Conservation (phyloP, 1,284 basidiomycete genomes). For the Trichosporon asahii region DNA sequence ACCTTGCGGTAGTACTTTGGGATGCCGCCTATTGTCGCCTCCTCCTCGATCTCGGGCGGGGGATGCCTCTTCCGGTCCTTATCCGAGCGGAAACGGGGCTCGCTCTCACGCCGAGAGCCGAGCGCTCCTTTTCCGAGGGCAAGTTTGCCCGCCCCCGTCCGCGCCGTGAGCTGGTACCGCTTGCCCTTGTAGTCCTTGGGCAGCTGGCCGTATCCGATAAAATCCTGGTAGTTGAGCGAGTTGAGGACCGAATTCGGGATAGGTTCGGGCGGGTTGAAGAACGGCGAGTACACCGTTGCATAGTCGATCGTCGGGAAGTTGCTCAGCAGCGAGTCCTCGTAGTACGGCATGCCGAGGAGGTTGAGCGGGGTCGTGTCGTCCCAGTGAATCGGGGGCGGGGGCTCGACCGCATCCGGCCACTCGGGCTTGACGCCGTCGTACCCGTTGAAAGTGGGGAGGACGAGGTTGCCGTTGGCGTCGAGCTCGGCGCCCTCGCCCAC, state of each 20-base stretch:
- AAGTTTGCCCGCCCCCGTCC: constrained; percentile 43
- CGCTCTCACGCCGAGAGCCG: constrained; percentile 47
- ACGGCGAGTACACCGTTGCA: constrained; percentile 52
- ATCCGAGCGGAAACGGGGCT: constrained; percentile 78
- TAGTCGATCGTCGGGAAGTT: constrained; percentile 59
- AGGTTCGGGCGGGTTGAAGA: constrained; percentile 59
- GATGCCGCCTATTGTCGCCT: constrained; percentile 56
- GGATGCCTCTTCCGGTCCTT: constrained; percentile 57
- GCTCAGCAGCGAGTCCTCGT: constrained; percentile 72
- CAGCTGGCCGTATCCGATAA: constrained; percentile 77
- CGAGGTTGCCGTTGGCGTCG: constrained; percentile 36
- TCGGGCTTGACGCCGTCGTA: constrained; percentile 76
- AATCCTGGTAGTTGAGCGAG: constrained; percentile 80
- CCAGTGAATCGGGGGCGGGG: constrained; percentile 73
- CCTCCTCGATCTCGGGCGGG: constrained; percentile 26
- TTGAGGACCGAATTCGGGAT: constrained; percentile 74
- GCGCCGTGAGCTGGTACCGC: constrained; percentile 64
- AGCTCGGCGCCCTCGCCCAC: constrained; percentile 58
- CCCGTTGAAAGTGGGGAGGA: constrained; percentile 71
- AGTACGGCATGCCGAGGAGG: constrained; percentile 83
- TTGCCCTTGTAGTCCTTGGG: constrained; percentile 78
- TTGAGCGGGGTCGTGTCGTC: constrained; percentile 82
- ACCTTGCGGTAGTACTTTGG: constrained; percentile 85
- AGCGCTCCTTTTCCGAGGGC: constrained; percentile 27
- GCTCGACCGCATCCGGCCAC: constrained; percentile 73